Percentiles rank a stretch among this genome's conserved stretches.
phyloP scores from a whole-genome alignment of 352 stramenopile genomes.

The Phytophthora kernoviae region DNA sequence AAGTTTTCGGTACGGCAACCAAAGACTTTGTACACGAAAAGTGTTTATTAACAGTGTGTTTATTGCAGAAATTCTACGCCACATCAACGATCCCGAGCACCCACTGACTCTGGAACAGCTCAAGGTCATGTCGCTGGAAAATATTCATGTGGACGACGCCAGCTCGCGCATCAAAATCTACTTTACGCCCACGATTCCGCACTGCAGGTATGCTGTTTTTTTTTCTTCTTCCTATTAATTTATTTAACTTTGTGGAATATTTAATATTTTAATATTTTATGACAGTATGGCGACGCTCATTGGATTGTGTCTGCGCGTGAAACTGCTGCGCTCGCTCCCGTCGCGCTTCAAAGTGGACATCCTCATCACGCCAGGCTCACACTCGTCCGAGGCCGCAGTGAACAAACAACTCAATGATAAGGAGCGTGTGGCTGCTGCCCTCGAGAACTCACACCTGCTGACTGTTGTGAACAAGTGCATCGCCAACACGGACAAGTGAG shows the following conservation, averaged over 20 bases:
- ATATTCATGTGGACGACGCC: slow-evolving; percentile 88
- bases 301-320: slow-evolving; percentile 95
- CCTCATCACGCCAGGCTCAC: slow-evolving; percentile 93
- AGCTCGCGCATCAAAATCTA: slow-evolving; percentile 81
- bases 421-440: slow-evolving; percentile 94
- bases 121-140: slow-evolving; percentile 92
- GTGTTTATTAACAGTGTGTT: slow-evolving; percentile 1
- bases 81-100: slow-evolving; percentile 95
- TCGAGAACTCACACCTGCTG: slow-evolving; percentile 96
- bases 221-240: too few species aligned
- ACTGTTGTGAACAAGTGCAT: slow-evolving; percentile 98
- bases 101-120: slow-evolving; percentile 94
- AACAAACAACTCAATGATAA: slow-evolving; percentile 99
- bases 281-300: slow-evolving; percentile 97
- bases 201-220: slow-evolving; percentile 87
- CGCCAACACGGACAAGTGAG: slow-evolving; percentile 86
- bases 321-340: slow-evolving; percentile 94
- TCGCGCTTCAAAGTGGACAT: slow-evolving; percentile 95
- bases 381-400: slow-evolving; percentile 94
- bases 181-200: slow-evolving; percentile 96
- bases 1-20: slow-evolving; percentile 77
- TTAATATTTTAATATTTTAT: slow-evolving; percentile 1
- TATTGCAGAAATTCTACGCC: slow-evolving; percentile 74
- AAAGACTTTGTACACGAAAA: too few species aligned
- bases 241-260: too few species aligned